These are phyloP conservation scores for Conringia planisiliqua DNA, from an alignment of 345 rosid species.

Conservation along the genomic window DNA sequence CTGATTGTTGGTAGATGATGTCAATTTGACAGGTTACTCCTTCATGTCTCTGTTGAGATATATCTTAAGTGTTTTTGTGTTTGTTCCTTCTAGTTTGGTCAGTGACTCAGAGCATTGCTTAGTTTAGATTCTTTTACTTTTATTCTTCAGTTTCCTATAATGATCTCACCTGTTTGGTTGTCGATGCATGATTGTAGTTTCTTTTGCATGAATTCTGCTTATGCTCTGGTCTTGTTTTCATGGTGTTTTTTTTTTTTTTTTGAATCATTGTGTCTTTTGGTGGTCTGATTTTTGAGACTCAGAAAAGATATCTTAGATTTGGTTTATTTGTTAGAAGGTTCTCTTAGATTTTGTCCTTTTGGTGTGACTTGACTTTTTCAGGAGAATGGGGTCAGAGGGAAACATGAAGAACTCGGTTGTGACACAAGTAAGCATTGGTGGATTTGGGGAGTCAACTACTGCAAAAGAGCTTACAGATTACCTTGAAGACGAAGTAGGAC, in stretches of 20 bases:
- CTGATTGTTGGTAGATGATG: conserved; percentile 12
- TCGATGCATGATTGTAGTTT: neutral
- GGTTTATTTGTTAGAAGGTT: neutral
- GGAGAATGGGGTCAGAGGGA: conserved; percentile 41
- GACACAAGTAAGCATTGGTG: conserved; percentile 78
- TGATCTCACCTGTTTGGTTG: neutral
- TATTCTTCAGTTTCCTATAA: neutral
- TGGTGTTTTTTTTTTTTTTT: neutral
- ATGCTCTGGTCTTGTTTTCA: neutral
- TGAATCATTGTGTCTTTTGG: neutral
- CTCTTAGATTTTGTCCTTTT: neutral
- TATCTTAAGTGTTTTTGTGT: neutral
- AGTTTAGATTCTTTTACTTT: neutral
- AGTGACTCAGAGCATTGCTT: neutral
- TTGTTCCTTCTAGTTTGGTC: neutral
- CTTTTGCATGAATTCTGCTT: neutral
- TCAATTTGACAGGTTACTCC: neutral
- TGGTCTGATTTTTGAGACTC: conserved; percentile 1
- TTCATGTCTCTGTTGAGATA: neutral
- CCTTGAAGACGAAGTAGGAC: conserved; percentile 57
- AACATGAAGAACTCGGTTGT: conserved; percentile 43
- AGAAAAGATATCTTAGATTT: neutral
- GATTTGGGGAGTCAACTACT: conserved; percentile 52
- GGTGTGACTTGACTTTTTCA: neutral
- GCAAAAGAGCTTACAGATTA: conserved; percentile 57